A percentile compares a stretch with the other conserved stretches of the same genome.
Evolutionary conservation across 1,284 basidiomycete species (phyloP).

Genomic region (Sporisorium graminicola): DNA sequence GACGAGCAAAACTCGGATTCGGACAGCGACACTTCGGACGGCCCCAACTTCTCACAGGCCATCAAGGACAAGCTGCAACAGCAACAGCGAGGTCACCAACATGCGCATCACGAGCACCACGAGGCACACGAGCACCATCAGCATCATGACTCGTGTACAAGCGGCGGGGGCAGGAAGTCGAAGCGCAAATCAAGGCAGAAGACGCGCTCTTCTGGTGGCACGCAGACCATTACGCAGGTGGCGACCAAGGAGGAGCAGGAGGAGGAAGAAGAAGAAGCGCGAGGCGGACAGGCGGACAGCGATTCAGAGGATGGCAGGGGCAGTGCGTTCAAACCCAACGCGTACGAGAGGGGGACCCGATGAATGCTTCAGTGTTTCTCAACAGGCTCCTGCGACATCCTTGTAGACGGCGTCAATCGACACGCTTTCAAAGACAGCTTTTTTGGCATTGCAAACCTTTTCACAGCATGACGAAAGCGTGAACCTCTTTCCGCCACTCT

Average conservation of each 20-base stretch:
- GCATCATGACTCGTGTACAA: neutral
- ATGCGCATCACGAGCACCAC: neutral
- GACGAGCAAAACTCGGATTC: neutral
- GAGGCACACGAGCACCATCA: too few species aligned
- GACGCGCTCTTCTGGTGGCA: slow-evolving; percentile 4
- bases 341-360: slow-evolving; percentile 35
- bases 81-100: neutral
- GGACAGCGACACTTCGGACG: slow-evolving; percentile 10
- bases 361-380: too few species aligned
- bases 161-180: neutral
- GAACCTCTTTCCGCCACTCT: too few species aligned
- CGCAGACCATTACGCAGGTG: slow-evolving; percentile 23
- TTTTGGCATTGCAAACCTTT: too few species aligned
- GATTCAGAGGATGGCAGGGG: slow-evolving; percentile 4
- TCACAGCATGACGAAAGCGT: too few species aligned
- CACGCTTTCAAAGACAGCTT: too few species aligned
- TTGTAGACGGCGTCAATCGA: too few species aligned
- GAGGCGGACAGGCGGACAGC: neutral
- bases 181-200: slow-evolving; percentile 1
- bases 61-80: slow-evolving; percentile 16
- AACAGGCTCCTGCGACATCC: too few species aligned
- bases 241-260: neutral
- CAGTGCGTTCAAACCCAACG: slow-evolving; percentile 21
- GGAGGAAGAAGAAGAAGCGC: neutral
- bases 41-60: slow-evolving; percentile 5